These are phyloP conservation scores for Epichloe aotearoae DNA, from an alignment of 2,329 filamentous ascomycete genomes.

Conservation along the genomic window DNA sequence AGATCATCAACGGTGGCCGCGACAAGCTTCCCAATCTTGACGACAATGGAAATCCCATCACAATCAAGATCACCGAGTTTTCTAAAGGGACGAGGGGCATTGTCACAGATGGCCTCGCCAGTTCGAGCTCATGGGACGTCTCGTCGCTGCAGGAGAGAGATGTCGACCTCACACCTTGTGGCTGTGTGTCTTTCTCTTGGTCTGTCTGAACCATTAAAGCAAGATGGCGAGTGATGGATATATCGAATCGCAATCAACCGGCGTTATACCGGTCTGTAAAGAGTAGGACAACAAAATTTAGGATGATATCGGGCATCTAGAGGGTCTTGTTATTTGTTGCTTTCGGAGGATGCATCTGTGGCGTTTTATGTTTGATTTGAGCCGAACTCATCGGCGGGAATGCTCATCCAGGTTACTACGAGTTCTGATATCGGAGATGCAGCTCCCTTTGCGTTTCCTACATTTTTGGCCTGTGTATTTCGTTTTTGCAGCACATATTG, in stretches of 20 bases:
- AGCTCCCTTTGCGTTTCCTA: not conserved
- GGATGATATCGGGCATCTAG: not conserved
- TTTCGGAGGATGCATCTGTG: constrained; percentile 1
- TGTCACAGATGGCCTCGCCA: constrained; percentile 1
- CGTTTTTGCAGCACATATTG: not conserved
- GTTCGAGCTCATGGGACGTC: not conserved
- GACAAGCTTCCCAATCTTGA: constrained; percentile 20
- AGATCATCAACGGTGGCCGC: constrained; percentile 26
- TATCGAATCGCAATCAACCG: not conserved
- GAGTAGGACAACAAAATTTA: not conserved
- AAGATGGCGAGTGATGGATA: not conserved
- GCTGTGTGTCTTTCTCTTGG: constrained; percentile 6
- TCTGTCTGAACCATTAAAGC: not conserved
- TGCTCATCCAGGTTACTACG: not conserved
- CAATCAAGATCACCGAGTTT: constrained; percentile 31
- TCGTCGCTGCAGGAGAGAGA: constrained; percentile 4
- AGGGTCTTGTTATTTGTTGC: not conserved
- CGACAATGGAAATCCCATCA: constrained; percentile 25
- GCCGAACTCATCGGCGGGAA: not conserved
- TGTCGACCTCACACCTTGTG: constrained; percentile 3
- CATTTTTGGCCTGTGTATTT: not conserved
- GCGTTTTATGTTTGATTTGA: not conserved
- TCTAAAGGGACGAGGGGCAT: not conserved
- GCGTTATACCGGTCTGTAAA: not conserved
- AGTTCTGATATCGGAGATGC: not conserved